Evolutionary conservation across 495 filamentous ascomycete species (phyloP), one percentile per base, ranked within the genome.

Genomic region (Penicillium cataractarum): DNA sequence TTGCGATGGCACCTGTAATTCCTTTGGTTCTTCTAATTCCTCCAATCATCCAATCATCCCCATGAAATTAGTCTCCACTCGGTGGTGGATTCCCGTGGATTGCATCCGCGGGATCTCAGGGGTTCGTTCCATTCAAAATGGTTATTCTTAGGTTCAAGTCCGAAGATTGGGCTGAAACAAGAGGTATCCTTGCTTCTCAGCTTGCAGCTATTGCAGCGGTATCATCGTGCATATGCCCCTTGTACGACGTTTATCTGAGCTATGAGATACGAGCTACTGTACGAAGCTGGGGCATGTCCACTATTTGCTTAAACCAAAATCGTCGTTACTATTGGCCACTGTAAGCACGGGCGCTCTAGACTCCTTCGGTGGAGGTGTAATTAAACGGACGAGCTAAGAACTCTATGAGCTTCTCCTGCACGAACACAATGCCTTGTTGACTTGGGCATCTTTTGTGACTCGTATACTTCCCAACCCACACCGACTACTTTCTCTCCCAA

Each of bases 41-140:
- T 52, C 48, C 48, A 27, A 27, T 32, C 24, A n/a, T 19, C 19
- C 5, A 12, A 15, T n/a, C n/a, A n/a, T 50, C 24, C 39, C 1
- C 1, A 29, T 53, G 29, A 4, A 21, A 29, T 12, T 22, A 55
- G 55, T 67, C 69, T 62, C 69, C 67, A 72, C 67, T 22, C 6
- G 4, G n/a, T 7, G 40, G 69, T 71, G 67, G 69, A 59, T 51
- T 50, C 27, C 40, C 37, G 24, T 22, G 55, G 54, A 50, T 60
- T 50, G 42, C 55, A 39, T 26, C 54, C 55, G 65, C 57, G 62
- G 62, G 42, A 61, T 63, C 62, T 72, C 70, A 72, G 70, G 70
- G 70, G 70, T 72, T 72, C 67, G 65, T 61, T 58, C 58, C 57
- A 46, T 22, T 24, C 21, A 22, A n/a, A 46, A 22, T 46, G 22